phyloP scores from a whole-genome alignment of 805 yeast species.

The Candida sithepensis region DNA sequence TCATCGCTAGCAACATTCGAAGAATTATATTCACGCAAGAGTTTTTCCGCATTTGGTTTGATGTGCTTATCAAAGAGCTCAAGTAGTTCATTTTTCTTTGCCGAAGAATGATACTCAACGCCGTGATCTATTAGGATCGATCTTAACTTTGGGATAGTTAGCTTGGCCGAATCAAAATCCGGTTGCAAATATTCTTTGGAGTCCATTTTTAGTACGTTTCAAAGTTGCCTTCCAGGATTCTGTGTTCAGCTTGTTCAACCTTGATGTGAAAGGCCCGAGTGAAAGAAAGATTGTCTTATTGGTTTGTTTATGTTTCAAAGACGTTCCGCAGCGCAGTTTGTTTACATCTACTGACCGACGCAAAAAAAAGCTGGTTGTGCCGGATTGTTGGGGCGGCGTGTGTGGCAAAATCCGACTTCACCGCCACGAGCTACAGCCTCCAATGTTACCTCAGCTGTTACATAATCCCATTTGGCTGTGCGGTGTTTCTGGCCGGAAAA shows the following conservation, averaged over 20 bases:
- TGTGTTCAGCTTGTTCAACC: too few species aligned
- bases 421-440: too few species aligned
- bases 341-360: background rate
- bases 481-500: constrained; percentile 6
- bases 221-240: too few species aligned
- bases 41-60: constrained; percentile 42
- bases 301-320: constrained; percentile 2
- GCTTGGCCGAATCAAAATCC: constrained; percentile 61
- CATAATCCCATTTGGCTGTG: background rate
- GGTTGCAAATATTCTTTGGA: constrained; percentile 33
- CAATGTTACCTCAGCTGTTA: too few species aligned
- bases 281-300: too few species aligned
- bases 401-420: constrained; percentile 1
- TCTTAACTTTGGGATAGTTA: constrained; percentile 69
- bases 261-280: too few species aligned
- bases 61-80: constrained; percentile 55
- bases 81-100: constrained; percentile 66
- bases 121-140: constrained; percentile 59
- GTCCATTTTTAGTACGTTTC: constrained; percentile 32
- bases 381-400: background rate
- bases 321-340: constrained; percentile 9
- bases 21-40: constrained; percentile 32
- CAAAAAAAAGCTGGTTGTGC: too few species aligned
- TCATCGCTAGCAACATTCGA: constrained; percentile 20
- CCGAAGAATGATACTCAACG: constrained; percentile 56